Evolutionary conservation across 495 filamentous ascomycete species (phyloP).

Genomic region (Podospora appendiculata): DNA sequence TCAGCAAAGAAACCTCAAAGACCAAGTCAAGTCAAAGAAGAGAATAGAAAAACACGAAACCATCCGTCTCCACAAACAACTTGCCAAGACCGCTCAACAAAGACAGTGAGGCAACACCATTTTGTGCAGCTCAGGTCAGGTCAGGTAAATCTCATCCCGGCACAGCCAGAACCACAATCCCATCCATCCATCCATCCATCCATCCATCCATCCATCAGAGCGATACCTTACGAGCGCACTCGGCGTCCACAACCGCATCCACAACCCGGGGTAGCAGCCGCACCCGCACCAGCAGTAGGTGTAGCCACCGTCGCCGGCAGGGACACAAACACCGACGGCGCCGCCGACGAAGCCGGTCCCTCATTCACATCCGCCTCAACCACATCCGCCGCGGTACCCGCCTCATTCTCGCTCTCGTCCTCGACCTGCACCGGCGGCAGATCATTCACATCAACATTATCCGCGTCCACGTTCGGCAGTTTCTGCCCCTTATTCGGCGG

Average conservation of each 20-base stretch:
- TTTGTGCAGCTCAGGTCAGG: no score
- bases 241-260: no score
- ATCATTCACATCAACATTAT: neutral
- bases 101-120: no score
- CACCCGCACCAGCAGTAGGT: neutral
- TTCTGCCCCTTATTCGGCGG: conserved; percentile 49
- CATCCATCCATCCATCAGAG: neutral
- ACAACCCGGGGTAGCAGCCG: neutral
- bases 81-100: no score
- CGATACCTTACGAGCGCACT: neutral
- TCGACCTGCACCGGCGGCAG: neutral
- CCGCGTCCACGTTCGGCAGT: conserved; percentile 17
- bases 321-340: neutral
- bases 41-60: neutral
- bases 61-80: no score
- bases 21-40: neutral
- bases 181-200: neutral
- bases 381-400: neutral
- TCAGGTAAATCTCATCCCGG: neutral
- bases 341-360: neutral
- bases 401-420: neutral
- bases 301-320: neutral
- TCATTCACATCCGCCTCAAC: neutral
- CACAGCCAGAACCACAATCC: neutral
- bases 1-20: no score